Evolutionary conservation across 345 rosid species (phyloP).

Genomic region (Dipteronia sinensis): DNA sequence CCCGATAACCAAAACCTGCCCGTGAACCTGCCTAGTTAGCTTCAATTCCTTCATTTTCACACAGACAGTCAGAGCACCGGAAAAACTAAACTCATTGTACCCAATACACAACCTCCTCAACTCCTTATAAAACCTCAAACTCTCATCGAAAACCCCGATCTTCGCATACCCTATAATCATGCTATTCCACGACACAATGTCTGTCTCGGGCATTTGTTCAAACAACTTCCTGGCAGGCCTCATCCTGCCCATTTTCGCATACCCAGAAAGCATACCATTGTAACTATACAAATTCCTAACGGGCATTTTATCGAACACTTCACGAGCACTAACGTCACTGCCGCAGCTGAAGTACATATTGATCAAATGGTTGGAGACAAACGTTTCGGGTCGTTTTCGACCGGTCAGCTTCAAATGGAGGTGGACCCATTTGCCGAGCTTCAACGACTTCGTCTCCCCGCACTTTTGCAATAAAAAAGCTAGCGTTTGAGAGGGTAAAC

Average conservation of each 20-base stretch:
- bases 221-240: slow-evolving; percentile 60
- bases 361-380: slow-evolving; percentile 60
- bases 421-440: slow-evolving; percentile 70
- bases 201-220: slow-evolving; percentile 69
- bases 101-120: slow-evolving; percentile 53
- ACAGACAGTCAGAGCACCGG: slow-evolving; percentile 63
- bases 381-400: slow-evolving; percentile 47
- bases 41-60: slow-evolving; percentile 48
- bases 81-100: slow-evolving; percentile 65
- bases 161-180: slow-evolving; percentile 71
- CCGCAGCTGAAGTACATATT: slow-evolving; percentile 52
- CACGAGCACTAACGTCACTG: slow-evolving; percentile 44
- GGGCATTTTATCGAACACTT: slow-evolving; percentile 68
- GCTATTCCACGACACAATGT: slow-evolving; percentile 78
- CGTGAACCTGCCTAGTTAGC: slow-evolving; percentile 67
- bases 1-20: slow-evolving; percentile 72
- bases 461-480: slow-evolving; percentile 48
- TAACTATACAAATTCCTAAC: slow-evolving; percentile 64
- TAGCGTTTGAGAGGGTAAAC: slow-evolving; percentile 52
- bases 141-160: slow-evolving; percentile 42
- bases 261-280: slow-evolving; percentile 72
- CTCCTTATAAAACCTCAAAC: slow-evolving; percentile 53
- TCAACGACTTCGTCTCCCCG: slow-evolving; percentile 48
- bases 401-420: slow-evolving; percentile 76
- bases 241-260: slow-evolving; percentile 62